Evolutionary conservation across 2,329 filamentous ascomycete species (phyloP), one percentile per base, ranked within the genome.

Genomic region (Clarireedia paspali): DNA sequence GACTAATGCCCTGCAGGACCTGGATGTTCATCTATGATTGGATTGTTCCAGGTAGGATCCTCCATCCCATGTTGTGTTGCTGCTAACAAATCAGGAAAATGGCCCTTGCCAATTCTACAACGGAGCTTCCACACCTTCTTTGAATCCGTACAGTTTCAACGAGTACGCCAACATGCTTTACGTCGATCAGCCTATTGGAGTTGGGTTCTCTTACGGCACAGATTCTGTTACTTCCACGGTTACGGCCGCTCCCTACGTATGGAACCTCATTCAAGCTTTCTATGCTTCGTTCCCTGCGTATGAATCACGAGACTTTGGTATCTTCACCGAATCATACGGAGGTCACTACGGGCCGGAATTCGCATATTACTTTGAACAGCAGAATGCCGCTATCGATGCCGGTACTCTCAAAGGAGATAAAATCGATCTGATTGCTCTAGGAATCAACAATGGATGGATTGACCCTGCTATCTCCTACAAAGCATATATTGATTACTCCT

Each of bases 251-350:
- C 72, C 72, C 0, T 73, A 72, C 49, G 73, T 83, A n/a, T 83
- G 79, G 80, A 75, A 72, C 2, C 70, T 83, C n/a, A 66, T 82
- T 48, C 80, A 83, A 64, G 75, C 76, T 1, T 88, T 84, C 74
- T 81, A 83, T 54, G 74, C 78, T 4, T 77, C 81, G 30, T 88
- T 88, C 57, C 83, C 82, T 0, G 74, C 76, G 30, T 86, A 87
- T 64, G 75, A 79, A 65, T 77, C 84, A 57, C 74, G 75, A n/a
- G 73, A 80, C 59, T 77, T 82, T 57, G 75, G 76, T 4, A 72
- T 83, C 53, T 80, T 77, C 52, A 75, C 77, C 5, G 73, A 77
- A 44, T 66, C 65, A 5, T 83, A 83, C 58, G 81, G 80, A 26
- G 80, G 80, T n/a, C 76, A 79, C 56, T 83, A 80, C 61, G 79